Percentiles rank a stretch among this genome's conserved stretches.
These are phyloP conservation scores for Coccomyxa subellipsoidea DNA, from an alignment of 163 green algal species.

Conservation along the genomic window DNA sequence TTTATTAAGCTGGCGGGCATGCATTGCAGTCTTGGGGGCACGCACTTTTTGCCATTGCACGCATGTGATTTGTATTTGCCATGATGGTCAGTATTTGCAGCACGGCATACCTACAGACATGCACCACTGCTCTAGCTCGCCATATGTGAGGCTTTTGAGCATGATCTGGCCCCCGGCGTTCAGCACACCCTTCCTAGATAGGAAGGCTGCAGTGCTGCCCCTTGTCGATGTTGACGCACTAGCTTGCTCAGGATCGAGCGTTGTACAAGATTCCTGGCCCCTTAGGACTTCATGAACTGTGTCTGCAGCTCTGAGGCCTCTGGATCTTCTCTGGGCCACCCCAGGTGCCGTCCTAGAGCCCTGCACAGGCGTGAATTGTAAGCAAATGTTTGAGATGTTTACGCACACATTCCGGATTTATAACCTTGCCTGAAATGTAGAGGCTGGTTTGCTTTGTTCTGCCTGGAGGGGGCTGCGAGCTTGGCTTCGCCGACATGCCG, in stretches of 20 bases:
- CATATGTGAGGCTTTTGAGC: conserved; percentile 67
- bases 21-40: too few species aligned
- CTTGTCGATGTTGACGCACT: not conserved
- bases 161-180: conserved; percentile 48
- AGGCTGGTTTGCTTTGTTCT: too few species aligned
- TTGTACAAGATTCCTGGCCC: too few species aligned
- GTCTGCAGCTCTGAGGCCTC: not conserved
- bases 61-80: too few species aligned
- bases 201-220: not conserved
- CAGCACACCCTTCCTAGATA: not conserved
- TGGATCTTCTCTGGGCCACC: not conserved
- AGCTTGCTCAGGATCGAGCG: not conserved
- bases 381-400: not conserved
- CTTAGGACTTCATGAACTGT: not conserved
- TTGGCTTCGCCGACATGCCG: not conserved
- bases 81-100: not conserved
- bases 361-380: not conserved
- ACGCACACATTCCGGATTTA: not conserved
- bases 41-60: too few species aligned
- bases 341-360: not conserved
- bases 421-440: not conserved
- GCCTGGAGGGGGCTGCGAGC: too few species aligned
- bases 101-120: conserved; percentile 20
- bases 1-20: too few species aligned
- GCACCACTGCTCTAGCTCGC: conserved; percentile 67